Evolutionary conservation across 495 filamentous ascomycete species (phyloP).

Genomic region (Neurospora terricola): DNA sequence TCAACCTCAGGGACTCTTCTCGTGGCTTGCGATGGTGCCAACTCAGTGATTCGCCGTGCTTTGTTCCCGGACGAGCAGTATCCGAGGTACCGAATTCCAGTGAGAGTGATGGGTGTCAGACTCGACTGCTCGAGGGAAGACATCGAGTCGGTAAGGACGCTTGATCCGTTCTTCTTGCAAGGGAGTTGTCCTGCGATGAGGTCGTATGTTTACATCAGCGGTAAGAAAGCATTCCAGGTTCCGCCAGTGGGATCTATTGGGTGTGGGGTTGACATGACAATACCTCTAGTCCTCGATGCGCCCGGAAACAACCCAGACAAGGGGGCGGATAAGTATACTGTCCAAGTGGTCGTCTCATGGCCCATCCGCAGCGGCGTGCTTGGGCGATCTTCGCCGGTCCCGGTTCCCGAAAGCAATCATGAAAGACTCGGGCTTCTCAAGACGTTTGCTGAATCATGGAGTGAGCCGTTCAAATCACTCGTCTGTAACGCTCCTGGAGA

Average conservation of each 20-base stretch:
- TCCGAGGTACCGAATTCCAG: constrained; percentile 14
- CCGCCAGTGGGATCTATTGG: neutral
- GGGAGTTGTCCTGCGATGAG: constrained; percentile 46
- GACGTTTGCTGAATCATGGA: constrained; percentile 40
- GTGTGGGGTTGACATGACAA: neutral
- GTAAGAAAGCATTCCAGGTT: constrained; percentile 11
- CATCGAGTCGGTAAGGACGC: constrained; percentile 20
- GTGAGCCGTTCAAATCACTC: constrained; percentile 42
- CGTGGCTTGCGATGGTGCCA: constrained; percentile 23
- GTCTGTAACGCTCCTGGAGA: constrained; percentile 37
- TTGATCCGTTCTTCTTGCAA: constrained; percentile 54
- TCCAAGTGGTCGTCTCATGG: constrained; percentile 47
- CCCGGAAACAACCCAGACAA: constrained; percentile 12
- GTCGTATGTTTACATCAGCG: constrained; percentile 33
- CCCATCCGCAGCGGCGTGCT: constrained; percentile 25
- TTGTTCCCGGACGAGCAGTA: constrained; percentile 14
- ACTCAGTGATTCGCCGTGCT: constrained; percentile 14
- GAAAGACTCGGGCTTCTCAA: constrained; percentile 44
- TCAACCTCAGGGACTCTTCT: constrained; percentile 15
- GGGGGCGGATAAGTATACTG: constrained; percentile 16
- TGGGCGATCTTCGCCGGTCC: constrained; percentile 10
- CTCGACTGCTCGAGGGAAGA: constrained; percentile 18
- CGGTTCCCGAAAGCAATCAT: constrained; percentile 29
- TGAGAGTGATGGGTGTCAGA: constrained; percentile 21
- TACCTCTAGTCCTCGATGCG: constrained; percentile 21